Base-by-base conservation (phyloP, 176 grass and related monocot genomes). In the Triticum turgidum region DNA sequence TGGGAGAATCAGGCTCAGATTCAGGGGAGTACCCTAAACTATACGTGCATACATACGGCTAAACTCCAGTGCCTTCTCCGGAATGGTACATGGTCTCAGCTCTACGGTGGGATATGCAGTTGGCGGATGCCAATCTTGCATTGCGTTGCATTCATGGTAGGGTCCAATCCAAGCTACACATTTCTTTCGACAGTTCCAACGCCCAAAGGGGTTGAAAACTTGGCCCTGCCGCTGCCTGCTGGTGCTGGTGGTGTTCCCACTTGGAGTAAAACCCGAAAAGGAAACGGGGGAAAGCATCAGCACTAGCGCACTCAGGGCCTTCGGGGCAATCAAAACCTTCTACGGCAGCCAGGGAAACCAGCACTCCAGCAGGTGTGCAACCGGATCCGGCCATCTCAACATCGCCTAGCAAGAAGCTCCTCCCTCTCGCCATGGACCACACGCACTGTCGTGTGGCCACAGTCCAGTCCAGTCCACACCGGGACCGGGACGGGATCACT, bases 401-500 rank as follows among this genome's bases (percentile, higher is more conserved):
- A 59, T 86, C 74, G 27, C 24, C 5, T 15, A 45, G 70, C 18
- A 21, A 58, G 6, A 58, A 20, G 54, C 15, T 18, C 22, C 65
- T 72, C 6, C 11, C 42, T 45, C 10, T 11, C 44, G 18, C 54
- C 56, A 59, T 47, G 69, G 78, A 51, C 78, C 83, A 51, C 51
- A 47, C 27, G 22, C 72, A 51, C 25, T 10, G 72, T 75, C 72
- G 30, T 77, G 20, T 47, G 73, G 58, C 80, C 80, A 68, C 65
- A 21, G 56, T 59, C 54, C 54, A 59, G 54, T 59, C 51, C 70
- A 73, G 20, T 21, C 69, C 21, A 17, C 71, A 8, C 70, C 14
- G 6, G 2, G 47, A 51, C 73, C 21, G 0, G 12, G 33, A 42
- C 11, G 72, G 22, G 42, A 49, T 30, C 73, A 51, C 73, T 76